Evolutionary conservation across 2,329 filamentous ascomycete species (phyloP).

Genomic region (Ustilaginoidea virens): DNA sequence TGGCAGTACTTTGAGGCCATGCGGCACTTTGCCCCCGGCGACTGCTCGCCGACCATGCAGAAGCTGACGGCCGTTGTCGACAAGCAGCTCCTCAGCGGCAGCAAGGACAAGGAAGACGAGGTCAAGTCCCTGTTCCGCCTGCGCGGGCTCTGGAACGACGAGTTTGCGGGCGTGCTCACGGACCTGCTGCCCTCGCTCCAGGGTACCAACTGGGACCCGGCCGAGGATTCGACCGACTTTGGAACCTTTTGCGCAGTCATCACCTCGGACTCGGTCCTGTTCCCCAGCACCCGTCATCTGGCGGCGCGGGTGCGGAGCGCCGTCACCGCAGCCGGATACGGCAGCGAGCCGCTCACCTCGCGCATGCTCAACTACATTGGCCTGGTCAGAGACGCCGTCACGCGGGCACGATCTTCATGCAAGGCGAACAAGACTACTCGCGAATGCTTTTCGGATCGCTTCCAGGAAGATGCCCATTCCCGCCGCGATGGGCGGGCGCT

Average conservation of each 20-base stretch:
- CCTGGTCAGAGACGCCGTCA: slow-evolving; percentile 16
- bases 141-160: slow-evolving; percentile 25
- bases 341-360: slow-evolving; percentile 20
- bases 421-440: slow-evolving; percentile 9
- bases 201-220: slow-evolving; percentile 37
- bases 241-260: slow-evolving; percentile 32
- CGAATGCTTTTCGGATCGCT: slow-evolving; percentile 17
- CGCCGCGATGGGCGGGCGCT: slow-evolving; percentile 12
- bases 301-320: slow-evolving; percentile 20
- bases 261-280: slow-evolving; percentile 24
- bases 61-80: slow-evolving; percentile 36
- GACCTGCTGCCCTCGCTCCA: slow-evolving; percentile 29
- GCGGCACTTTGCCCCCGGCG: slow-evolving; percentile 31
- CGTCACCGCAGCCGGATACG: slow-evolving; percentile 25
- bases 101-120: slow-evolving; percentile 24
- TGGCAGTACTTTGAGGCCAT: slow-evolving; percentile 46
- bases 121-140: slow-evolving; percentile 35
- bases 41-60: slow-evolving; percentile 51
- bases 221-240: slow-evolving; percentile 23
- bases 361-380: slow-evolving; percentile 38
- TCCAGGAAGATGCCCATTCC: slow-evolving; percentile 8
- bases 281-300: slow-evolving; percentile 22
- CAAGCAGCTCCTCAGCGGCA: slow-evolving; percentile 15
- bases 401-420: slow-evolving; percentile 8
- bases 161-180: slow-evolving; percentile 30